Base-by-base conservation (phyloP, 192 early-diverging fungal genomes). In the Mortierella antarctica region DNA sequence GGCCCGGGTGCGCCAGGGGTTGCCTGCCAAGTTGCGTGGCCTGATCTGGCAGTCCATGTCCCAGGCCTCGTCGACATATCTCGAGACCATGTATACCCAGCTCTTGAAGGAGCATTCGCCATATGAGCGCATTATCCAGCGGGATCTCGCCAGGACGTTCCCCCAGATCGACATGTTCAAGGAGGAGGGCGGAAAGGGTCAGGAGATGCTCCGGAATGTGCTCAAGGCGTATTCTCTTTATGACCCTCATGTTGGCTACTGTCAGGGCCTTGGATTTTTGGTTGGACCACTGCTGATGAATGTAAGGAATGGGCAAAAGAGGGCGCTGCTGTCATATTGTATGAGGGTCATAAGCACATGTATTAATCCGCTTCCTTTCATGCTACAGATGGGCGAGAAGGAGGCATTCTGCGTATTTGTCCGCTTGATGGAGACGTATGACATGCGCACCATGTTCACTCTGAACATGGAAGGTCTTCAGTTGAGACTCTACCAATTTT, bases 201-300 rank as follows among this genome's bases (percentile, higher is more conserved):
- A 99, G 86, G 89, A 91, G 63, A 87, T 89, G 57, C 86, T 99
- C 84, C 93, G 93, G 75, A 91, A 94, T 67, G 88, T 99, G 18
- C 83, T 97, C 42, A 96, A 94, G 83, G 97, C 97, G 9, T 99
- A 99, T 72, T 93, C 92, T 53, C 80, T 98, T 44, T 99, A 96
- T 76, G 98, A 99, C 75, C 83, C 92, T 15, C 92, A 96, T 73
- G 93, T 99, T 42, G 98, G 98, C 5, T 99, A 99, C 69, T 99
- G 98, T 83, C 98, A 99, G 85, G 98, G 98, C 15, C 89, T 99
- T 41, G 92, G 95, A 7, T 99, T 99, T 75, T 87, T 99, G 50
- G 94, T 96, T 7, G 98, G 96, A 12, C 94, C 95, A 62, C 71
- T 99, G 63, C 83, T 99, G 44, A 88, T 98, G 89, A 96, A 93